Base-by-base conservation (phyloP, 148 eudicot species). In the Spergularia marina region DNA sequence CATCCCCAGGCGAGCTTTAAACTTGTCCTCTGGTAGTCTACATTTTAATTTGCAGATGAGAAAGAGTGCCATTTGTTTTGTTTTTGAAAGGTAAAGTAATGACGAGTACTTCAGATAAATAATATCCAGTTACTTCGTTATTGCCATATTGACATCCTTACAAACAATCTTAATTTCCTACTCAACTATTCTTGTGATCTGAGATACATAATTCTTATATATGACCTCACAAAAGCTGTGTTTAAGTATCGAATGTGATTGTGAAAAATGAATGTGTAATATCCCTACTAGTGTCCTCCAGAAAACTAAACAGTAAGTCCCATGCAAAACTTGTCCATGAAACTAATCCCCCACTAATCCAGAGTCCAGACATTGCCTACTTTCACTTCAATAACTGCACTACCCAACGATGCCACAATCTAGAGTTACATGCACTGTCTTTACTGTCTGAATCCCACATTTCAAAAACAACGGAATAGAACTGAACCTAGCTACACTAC, bases 351-450 rank as follows among this genome's bases (percentile, higher is more conserved):
- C 52, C 25, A 65, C 68, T 39, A 15, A 16, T 15, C 53, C 41
- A 40, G 3, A 58, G 18, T 58, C 49, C 49, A 44, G 25, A 5
- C 3, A 12, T 12, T 34, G 15, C 39, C 53, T 16, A 66, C n/a
- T 30, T 62, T 62, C 41, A 25, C n/a, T 62, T 62, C 41, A 30
- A 41, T 62, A 62, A 34, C 41, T 30, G 66, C 54, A 68, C 56
- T 51, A 16, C 54, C 56, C 30, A 6, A 49, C 13, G 51, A 8
- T 49, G 36, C 56, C 56, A 68, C 18, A 68, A 8, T 49, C 30
- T 20, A 51, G 36, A 30, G 36, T 30, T 30, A 30, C 36, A 30
- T 30, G 36, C 36, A 30, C 36, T 10, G 21, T 51, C 12, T 16
- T 65, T 21, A 2, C 52, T 4, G 20, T 65, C 51, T 17, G 9